Evolutionary conservation across 1,284 basidiomycete species (phyloP).

Genomic region (Naganishia liquefaciens): DNA sequence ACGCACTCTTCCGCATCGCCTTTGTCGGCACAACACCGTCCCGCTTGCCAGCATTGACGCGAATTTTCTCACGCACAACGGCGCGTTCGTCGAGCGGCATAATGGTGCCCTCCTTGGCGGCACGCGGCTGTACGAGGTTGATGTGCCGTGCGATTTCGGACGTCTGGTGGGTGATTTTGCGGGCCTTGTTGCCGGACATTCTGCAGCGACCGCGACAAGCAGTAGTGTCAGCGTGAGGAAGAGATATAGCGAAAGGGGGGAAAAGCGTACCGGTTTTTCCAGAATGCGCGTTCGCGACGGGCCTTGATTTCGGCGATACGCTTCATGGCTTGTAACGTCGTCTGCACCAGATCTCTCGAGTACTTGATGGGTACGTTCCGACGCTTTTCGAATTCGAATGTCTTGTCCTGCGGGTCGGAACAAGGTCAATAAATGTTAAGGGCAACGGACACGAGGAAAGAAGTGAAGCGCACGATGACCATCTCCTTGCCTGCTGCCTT

Average conservation of each 20-base stretch:
- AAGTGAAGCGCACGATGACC: slow-evolving; percentile 73
- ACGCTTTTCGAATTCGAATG: slow-evolving; percentile 98
- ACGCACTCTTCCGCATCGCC: slow-evolving; percentile 59
- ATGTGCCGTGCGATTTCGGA: slow-evolving; percentile 61
- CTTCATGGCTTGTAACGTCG: slow-evolving; percentile 97
- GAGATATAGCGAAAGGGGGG: slow-evolving; percentile 3
- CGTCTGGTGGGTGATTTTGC: slow-evolving; percentile 50
- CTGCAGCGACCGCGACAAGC: no score
- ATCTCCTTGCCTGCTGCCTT: slow-evolving; percentile 99
- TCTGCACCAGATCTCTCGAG: slow-evolving; percentile 88
- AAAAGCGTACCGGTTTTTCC: slow-evolving; percentile 81
- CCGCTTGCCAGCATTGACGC: slow-evolving; percentile 66
- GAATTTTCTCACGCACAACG: slow-evolving; percentile 72
- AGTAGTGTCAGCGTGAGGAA: no score
- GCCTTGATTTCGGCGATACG: slow-evolving; percentile 89
- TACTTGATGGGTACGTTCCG: slow-evolving; percentile 97
- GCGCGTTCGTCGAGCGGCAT: slow-evolving; percentile 43
- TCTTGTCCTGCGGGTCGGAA: slow-evolving; percentile 72
- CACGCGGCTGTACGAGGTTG: slow-evolving; percentile 69
- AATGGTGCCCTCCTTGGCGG: slow-evolving; percentile 33
- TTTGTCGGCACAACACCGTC: slow-evolving; percentile 56
- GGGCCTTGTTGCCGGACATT: slow-evolving; percentile 67
- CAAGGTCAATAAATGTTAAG: not conserved
- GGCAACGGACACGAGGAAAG: not conserved
- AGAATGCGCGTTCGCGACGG: slow-evolving; percentile 93